Percentiles rank a stretch among this genome's conserved stretches.
phyloP scores from a whole-genome alignment of 2,329 filamentous ascomycete species.

The Xylaria sp. region DNA sequence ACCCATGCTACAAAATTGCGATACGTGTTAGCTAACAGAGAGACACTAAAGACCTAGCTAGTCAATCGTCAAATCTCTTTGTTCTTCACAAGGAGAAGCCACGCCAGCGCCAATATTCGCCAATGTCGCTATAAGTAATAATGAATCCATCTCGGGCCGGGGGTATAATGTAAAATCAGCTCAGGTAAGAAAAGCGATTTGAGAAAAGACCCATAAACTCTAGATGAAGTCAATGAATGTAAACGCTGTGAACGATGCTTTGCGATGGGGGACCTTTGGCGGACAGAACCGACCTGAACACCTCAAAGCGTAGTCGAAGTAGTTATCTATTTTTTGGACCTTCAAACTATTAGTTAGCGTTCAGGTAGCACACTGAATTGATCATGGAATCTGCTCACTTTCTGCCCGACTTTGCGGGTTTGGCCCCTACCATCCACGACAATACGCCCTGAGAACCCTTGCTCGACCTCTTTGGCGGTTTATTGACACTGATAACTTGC shows the following conservation, averaged over 20 bases:
- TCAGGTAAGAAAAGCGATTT: conserved; percentile 36
- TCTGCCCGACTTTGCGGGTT: conserved; percentile 46
- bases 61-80: conserved; percentile 32
- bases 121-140: conserved; percentile 43
- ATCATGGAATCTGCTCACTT: conserved; percentile 44
- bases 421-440: conserved; percentile 48
- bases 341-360: conserved; percentile 21
- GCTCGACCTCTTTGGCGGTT: conserved; percentile 43
- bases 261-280: conserved; percentile 4
- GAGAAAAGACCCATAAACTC: conserved; percentile 37
- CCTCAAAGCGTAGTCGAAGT: conserved; percentile 10
- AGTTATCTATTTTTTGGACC: conserved; percentile 16
- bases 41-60: conserved; percentile 14
- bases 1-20: conserved; percentile 25
- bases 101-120: conserved; percentile 41
- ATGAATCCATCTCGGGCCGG: conserved; percentile 42
- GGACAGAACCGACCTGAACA: conserved; percentile 7
- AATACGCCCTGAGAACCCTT: conserved; percentile 48
- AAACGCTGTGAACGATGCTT: conserved; percentile 23
- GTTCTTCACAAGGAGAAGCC: conserved; percentile 37
- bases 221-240: conserved; percentile 33
- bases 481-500: conserved; percentile 45
- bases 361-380: neutral
- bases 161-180: conserved; percentile 50
- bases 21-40: conserved; percentile 35